Evolutionary conservation across 2,329 filamentous ascomycete genomes (phyloP).

Genomic region (Pseudogymnoascus sp.): DNA sequence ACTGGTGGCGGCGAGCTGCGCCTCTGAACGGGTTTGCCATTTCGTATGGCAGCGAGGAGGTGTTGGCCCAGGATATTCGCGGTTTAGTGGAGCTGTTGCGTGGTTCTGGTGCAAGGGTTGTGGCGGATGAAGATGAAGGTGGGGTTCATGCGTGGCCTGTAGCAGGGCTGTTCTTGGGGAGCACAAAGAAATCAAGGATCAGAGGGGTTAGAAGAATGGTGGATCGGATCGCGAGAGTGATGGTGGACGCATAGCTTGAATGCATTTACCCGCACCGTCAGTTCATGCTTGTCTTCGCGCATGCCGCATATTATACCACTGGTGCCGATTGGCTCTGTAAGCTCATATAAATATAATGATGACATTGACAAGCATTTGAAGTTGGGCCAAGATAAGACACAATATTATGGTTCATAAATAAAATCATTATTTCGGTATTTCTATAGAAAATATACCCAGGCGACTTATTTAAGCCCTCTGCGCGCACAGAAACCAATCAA

Average conservation of each 20-base stretch:
- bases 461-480: too few species aligned
- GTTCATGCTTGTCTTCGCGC: background rate
- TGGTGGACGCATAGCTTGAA: background rate
- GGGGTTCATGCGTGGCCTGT: conserved; percentile 81
- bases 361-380: background rate
- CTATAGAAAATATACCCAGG: background rate
- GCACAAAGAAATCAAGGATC: conserved; percentile 41
- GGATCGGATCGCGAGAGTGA: conserved; percentile 10
- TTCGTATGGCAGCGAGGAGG: conserved; percentile 69
- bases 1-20: conserved; percentile 60
- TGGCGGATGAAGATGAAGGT: conserved; percentile 49
- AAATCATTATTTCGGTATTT: background rate
- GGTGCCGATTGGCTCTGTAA: background rate
- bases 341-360: background rate
- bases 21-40: conserved; percentile 63
- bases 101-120: conserved; percentile 46
- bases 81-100: conserved; percentile 50
- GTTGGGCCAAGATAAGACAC: background rate
- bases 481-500: conserved; percentile 12
- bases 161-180: conserved; percentile 50
- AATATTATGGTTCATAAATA: background rate
- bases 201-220: conserved; percentile 43
- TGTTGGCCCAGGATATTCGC: conserved; percentile 65
- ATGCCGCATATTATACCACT: background rate
- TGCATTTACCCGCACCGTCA: background rate